phyloP scores from a whole-genome alignment of 805 yeast genomes.

The Metschnikowia drakensbergensis region DNA sequence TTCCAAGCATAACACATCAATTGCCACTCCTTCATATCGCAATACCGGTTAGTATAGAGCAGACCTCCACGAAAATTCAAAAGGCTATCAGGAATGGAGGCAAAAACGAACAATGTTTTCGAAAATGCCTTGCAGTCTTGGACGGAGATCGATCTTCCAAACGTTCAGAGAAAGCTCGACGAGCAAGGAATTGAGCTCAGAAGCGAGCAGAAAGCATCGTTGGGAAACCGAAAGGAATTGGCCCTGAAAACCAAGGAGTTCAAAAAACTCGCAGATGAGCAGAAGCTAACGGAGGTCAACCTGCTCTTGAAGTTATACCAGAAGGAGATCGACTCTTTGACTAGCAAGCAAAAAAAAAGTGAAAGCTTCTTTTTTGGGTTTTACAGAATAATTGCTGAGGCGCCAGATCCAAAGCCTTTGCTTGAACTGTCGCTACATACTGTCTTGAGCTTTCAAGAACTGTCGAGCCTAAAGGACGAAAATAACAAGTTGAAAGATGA shows the following conservation, averaged over 20 bases:
- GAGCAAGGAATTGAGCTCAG: conserved; percentile 69
- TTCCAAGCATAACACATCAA: background rate
- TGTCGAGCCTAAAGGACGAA: conserved; percentile 49
- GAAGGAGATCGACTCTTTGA: conserved; percentile 78
- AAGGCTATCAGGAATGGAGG: background rate
- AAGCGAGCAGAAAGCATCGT: conserved; percentile 62
- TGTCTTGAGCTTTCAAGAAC: conserved; percentile 51
- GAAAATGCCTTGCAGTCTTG: conserved; percentile 60
- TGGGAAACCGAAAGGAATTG: conserved; percentile 67
- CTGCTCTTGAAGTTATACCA: conserved; percentile 75
- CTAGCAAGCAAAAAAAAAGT: conserved; percentile 69
- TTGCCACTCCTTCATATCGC: background rate
- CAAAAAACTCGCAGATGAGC: conserved; percentile 63
- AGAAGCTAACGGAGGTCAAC: conserved; percentile 63
- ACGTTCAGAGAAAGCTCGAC: conserved; percentile 70
- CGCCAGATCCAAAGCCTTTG: conserved; percentile 89
- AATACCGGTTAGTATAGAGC: background rate
- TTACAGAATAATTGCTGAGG: conserved; percentile 76
- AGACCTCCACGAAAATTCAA: background rate
- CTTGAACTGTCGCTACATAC: conserved; percentile 67
- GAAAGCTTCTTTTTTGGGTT: conserved; percentile 72
- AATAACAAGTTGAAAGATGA: conserved; percentile 50
- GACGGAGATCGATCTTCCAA: conserved; percentile 69
- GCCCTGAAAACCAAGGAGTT: conserved; percentile 86
- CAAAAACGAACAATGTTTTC: conserved; percentile 10